Percentiles rank a stretch among this genome's conserved stretches.
phyloP scores from a whole-genome alignment of 2,329 filamentous ascomycete genomes.

The Apiospora malaysiana region DNA sequence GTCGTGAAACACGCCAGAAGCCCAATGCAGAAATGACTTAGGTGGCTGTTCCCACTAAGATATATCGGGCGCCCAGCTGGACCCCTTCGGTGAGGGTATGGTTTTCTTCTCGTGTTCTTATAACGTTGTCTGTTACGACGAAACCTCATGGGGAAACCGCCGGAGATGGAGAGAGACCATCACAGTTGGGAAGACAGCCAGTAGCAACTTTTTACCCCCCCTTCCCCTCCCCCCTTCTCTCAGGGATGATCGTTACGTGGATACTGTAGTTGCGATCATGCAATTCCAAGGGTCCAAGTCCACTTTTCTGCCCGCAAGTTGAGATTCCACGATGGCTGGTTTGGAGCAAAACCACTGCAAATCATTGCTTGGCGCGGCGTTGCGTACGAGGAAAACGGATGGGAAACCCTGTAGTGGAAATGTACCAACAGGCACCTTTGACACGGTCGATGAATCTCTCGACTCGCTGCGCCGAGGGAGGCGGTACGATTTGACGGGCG shows the following conservation, averaged over 20 bases:
- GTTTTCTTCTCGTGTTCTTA: neutral
- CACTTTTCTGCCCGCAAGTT: conserved; percentile 11
- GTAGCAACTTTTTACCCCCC: neutral
- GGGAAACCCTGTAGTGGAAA: conserved; percentile 4
- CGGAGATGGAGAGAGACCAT: neutral
- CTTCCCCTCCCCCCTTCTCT: neutral
- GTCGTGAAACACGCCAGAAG: conserved; percentile 13
- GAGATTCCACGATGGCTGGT: conserved; percentile 7
- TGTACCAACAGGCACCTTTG: neutral
- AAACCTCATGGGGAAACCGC: neutral
- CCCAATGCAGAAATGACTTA: neutral
- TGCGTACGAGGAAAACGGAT: conserved; percentile 10
- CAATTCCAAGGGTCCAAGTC: conserved; percentile 14
- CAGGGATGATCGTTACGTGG: conserved; percentile 7
- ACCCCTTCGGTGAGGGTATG: neutral
- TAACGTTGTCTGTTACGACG: neutral
- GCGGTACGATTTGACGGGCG: neutral
- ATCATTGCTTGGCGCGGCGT: conserved; percentile 10
- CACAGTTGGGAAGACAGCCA: neutral
- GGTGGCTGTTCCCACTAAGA: conserved; percentile 4
- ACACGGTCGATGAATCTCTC: neutral
- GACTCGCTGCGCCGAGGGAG: neutral
- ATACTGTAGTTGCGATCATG: conserved; percentile 4
- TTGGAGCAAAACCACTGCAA: conserved; percentile 12
- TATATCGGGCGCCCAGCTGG: neutral